Evolutionary conservation across 345 rosid genomes (phyloP), one percentile per base, ranked within the genome.

Genomic region (Mangifera indica): DNA sequence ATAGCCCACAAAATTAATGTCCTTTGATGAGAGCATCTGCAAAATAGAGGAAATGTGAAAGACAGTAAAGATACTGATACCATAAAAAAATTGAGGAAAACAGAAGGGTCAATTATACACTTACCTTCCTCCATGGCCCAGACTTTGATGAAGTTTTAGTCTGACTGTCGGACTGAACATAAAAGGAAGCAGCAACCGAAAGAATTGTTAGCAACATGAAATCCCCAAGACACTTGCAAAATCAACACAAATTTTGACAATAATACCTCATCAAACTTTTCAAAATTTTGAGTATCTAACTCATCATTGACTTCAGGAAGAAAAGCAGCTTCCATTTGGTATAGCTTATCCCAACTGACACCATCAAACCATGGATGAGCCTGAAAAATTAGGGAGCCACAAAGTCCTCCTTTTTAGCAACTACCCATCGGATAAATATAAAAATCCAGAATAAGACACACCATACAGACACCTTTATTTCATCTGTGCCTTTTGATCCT

Each of bases 261-360:
- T 10, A 22, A 17, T 77, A 95, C 98, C 95, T 92, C 97, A 6
- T 94, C 97, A 74, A 94, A 89, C 75, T 89, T 94, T 76, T 90
- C 97, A 84, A 94, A 92, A 77, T 94, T 94, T 86, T 94, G 97
- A 62, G 97, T 92, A 83, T 94, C 97, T 72, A 94, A 82, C 73
- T 94, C 97, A 79, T 90, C 90, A 34, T 86, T 90, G 76, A 94
- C 98, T 68, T 84, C 97, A 14, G 98, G 98, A 60, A 86, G 80
- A 80, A 86, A 90, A 72, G 97, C 97, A 79, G 98, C 97, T 70
- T 94, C 98, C 85, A 87, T 84, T 71, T 83, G 91, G 77, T 86
- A 90, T 81, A 94, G 84, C 55, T 72, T 85, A 66, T 92, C 90
- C 98, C 98, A 94, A 20, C 90, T 85, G 54, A 82, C 61, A 21